Percentiles rank a stretch among this genome's conserved stretches.
phyloP scores from a whole-genome alignment of 129 eudicot genomes.

The Ambrosia trifida region DNA sequence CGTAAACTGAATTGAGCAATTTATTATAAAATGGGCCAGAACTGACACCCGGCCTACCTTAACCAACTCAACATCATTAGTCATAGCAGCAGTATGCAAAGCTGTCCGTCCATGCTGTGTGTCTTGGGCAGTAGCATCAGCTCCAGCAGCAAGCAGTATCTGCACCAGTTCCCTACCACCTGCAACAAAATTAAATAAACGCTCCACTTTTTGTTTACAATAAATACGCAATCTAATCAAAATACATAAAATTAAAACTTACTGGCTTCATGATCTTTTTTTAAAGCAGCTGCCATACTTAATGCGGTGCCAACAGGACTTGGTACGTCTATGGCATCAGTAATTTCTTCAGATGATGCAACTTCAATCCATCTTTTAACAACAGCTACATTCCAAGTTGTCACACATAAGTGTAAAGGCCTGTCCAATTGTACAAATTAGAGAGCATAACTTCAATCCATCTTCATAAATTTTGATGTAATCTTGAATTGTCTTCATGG shows the following conservation, averaged over 20 bases:
- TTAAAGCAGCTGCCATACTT: constrained; percentile 93
- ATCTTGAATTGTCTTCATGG: constrained; percentile 1
- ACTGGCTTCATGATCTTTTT: constrained; percentile 97
- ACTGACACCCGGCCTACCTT: constrained; percentile 47
- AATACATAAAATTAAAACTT: constrained; percentile 22
- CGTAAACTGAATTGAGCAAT: neutral
- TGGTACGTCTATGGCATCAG: constrained; percentile 76
- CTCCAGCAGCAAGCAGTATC: constrained; percentile 82
- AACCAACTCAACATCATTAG: constrained; percentile 84
- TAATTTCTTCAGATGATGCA: constrained; percentile 73
- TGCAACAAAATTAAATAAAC: constrained; percentile 36
- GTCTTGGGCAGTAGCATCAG: constrained; percentile 92
- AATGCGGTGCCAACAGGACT: constrained; percentile 86
- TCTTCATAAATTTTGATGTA: neutral
- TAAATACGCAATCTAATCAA: neutral
- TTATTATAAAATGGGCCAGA: neutral
- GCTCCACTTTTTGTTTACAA: neutral
- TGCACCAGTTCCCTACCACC: constrained; percentile 92
- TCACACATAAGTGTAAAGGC: constrained; percentile 84
- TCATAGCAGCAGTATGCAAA: constrained; percentile 94
- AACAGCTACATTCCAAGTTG: constrained; percentile 95
- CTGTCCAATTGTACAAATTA: constrained; percentile 40
- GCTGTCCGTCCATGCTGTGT: constrained; percentile 81
- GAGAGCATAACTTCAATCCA: neutral
- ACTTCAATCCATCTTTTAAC: constrained; percentile 94